Percentiles rank a stretch among this genome's conserved stretches.
Conservation (phyloP, 345 rosid species). For the Capsella bursapastoris region DNA sequence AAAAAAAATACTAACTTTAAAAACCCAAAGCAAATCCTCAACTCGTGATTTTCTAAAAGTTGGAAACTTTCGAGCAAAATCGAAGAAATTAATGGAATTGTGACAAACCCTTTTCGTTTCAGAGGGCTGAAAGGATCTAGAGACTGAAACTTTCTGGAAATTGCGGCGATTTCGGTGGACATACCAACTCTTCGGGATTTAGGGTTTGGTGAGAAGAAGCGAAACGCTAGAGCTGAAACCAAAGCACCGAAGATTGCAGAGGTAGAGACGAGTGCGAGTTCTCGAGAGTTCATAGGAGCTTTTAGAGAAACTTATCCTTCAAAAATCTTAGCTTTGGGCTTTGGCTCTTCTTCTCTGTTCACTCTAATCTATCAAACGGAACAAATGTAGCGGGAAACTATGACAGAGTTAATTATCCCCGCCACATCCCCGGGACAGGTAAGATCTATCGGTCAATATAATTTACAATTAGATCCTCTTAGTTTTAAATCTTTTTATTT, state of each 20-base stretch:
- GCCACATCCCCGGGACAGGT: too few species aligned
- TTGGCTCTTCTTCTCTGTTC: background rate
- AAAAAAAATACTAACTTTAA: too few species aligned
- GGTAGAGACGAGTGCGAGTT: slow-evolving; percentile 59
- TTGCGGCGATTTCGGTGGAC: slow-evolving; percentile 45
- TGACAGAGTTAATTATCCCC: background rate
- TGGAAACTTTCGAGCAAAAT: background rate
- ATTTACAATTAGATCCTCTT: too few species aligned
- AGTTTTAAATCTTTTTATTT: too few species aligned
- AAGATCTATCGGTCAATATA: too few species aligned
- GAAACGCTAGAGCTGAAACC: slow-evolving; percentile 63
- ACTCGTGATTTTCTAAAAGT: background rate
- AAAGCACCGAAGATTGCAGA: slow-evolving; percentile 72
- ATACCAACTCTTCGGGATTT: slow-evolving; percentile 36
- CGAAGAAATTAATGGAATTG: background rate
- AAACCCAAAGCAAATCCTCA: background rate
- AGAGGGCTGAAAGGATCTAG: slow-evolving; percentile 73
- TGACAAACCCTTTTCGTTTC: slow-evolving; percentile 76
- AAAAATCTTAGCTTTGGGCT: background rate
- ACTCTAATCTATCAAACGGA: slow-evolving; percentile 19
- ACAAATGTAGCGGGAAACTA: slow-evolving; percentile 46
- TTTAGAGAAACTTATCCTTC: background rate
- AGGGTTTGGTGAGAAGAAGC: slow-evolving; percentile 55
- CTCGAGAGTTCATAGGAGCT: slow-evolving; percentile 63
- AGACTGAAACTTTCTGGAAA: slow-evolving; percentile 45